Evolutionary conservation across 306 rosid genomes (phyloP), one percentile per base, ranked within the genome.

Genomic region (Abrus pulchellus): DNA sequence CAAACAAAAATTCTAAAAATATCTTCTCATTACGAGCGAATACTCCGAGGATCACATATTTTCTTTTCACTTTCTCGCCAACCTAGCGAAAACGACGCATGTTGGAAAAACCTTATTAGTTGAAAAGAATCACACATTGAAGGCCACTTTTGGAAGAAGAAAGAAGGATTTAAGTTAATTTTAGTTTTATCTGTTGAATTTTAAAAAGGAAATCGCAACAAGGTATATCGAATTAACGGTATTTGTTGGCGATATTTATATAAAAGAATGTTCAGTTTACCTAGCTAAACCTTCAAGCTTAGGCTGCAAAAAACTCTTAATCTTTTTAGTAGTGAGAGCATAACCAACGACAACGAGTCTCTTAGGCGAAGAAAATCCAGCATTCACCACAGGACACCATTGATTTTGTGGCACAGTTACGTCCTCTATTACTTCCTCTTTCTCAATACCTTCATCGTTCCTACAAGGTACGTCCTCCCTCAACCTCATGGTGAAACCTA

Each of bases 301-400:
- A 1, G 98, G 98, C 86, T 94, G 92, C 92, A 94, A 75, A 60
- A 94, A 94, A 83, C 98, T 94, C 96, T 94, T 89, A 47, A 85
- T 88, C 89, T 94, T 94, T 91, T 94, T 94, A 6, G 96, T 90
- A 75, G 98, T 94, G 34, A 94, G 98, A 71, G 98, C 98, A 56
- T 92, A 94, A 12, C 98, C 98, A 56, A 94, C 98, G 8, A 94
- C 92, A 68, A 87, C 84, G 13, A 75, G 36, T 70, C 87, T 88
- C 78, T 57, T 86, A 1, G 86, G 91, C 11, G 80, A 83, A 56
- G 88, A 75, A 66, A 86, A 77, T 8, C 85, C 85, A 7, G 76
- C 79, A 82, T 79, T 82, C 29, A 85, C 87, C 45, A 76, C 78
- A 3, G 83, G 74, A 78, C 85, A 77, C 78, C 88, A 84, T 53